Evolutionary conservation across 495 filamentous ascomycete genomes (phyloP), one percentile per base, ranked within the genome.

Genomic region (Neurospora pannonica): DNA sequence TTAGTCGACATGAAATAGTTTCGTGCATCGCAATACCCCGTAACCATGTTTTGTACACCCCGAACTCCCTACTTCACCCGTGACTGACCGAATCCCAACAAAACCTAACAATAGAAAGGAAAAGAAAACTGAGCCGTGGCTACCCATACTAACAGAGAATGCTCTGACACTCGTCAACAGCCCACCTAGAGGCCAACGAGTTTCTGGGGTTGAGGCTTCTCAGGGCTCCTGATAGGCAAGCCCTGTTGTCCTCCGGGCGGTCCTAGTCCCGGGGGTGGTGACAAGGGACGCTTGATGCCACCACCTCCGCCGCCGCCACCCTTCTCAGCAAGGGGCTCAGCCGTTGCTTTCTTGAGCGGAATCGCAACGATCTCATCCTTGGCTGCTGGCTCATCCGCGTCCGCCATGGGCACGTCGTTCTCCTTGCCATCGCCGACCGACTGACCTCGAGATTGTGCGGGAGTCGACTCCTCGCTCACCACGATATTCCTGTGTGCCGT

Each of bases 351-450:
- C 31, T 40, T 74, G 38, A 24, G 40, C 31, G 2, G 74, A 15
- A 75, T 72, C n/a, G 77, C 81, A 24, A 81, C 80, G 8, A 77
- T 71, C 71, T 82, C 82, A 11, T 75, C 78, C 38, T 83, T 80
- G 10, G 77, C 77, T 1, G 75, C 77, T 4, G 77, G 75, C 38
- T 38, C 48, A 69, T 80, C 80, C 0, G 75, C 75, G 40, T 77
- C 79, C 28, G 71, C 28, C 6, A 74, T 60, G 2, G 48, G 54
- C 4, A 74, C 13, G 5, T 62, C 71, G 71, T 76, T 72, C 37
- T 72, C 70, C 13, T 72, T 72, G 11, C 42, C 73, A 24, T 72
- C 71, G 2, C 73, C 73, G 24, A 73, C 70, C n/a, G 74, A 72
- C 38, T 76, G 67, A 34, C 21, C 71, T 5, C 19, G 46, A 34